phyloP scores from a whole-genome alignment of 2,329 filamentous ascomycete species.

The Claviceps humidiphila region DNA sequence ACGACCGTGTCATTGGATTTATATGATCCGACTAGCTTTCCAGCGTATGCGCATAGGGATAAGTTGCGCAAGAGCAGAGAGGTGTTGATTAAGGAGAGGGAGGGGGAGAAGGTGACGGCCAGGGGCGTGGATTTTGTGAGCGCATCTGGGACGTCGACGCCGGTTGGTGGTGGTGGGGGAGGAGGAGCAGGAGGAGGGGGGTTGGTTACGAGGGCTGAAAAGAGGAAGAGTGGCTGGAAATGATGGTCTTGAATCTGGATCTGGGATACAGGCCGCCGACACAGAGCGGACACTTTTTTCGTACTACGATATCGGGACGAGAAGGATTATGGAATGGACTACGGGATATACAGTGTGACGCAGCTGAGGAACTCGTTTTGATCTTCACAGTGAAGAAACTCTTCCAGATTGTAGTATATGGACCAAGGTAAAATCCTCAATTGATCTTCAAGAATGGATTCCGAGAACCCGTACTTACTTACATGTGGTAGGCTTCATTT shows the following conservation, averaged over 20 bases:
- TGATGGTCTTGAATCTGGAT: slow-evolving; percentile 2
- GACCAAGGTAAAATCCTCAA: too few species aligned
- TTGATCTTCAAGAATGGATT: too few species aligned
- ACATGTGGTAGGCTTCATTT: too few species aligned
- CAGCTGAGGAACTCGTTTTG: too few species aligned
- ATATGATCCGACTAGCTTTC: slow-evolving; percentile 46
- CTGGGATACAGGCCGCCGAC: background rate
- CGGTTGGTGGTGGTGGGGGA: slow-evolving; percentile 9
- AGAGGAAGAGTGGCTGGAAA: slow-evolving; percentile 22
- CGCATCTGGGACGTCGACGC: slow-evolving; percentile 12
- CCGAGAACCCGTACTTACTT: too few species aligned
- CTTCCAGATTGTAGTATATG: too few species aligned
- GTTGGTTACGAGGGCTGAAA: slow-evolving; percentile 15
- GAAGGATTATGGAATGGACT: too few species aligned
- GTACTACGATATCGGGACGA: too few species aligned
- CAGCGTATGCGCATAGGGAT: slow-evolving; percentile 38
- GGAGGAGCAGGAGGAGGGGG: slow-evolving; percentile 9
- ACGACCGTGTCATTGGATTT: slow-evolving; percentile 43
- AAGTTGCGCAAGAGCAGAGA: slow-evolving; percentile 36
- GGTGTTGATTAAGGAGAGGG: slow-evolving; percentile 29
- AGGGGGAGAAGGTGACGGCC: slow-evolving; percentile 28
- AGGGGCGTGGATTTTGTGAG: slow-evolving; percentile 37
- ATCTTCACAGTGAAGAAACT: too few species aligned
- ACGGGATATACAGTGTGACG: too few species aligned
- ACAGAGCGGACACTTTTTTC: background rate